Evolutionary conservation across 441 rosid species (phyloP), one percentile per base, ranked within the genome.

Genomic region (Brassica balearica): DNA sequence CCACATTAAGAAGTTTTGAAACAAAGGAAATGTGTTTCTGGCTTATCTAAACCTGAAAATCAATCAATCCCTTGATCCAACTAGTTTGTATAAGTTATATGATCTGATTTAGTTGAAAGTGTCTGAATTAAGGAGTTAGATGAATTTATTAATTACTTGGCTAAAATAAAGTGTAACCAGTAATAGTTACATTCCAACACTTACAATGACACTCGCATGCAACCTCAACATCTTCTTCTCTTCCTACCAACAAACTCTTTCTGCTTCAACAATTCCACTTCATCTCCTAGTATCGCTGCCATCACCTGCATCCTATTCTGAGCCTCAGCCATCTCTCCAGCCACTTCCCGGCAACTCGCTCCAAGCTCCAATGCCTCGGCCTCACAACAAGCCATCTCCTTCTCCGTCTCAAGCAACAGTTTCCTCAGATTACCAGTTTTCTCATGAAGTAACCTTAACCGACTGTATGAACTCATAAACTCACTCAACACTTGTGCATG

Each of bases 291-390:
- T 12, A 75, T 56, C 8, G 60, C 32, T 59, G 68, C 76, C 14
- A 73, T 72, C 62, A 72, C 70, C 55, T 80, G 74, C 86, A 81
- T 68, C 27, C 62, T 77, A 12, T 22, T 78, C 73, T 81, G 72
- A 9, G 77, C 59, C 58, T 80, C 82, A 9, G 67, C 71, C 86
- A 73, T 29, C 0, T 81, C 81, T 25, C 63, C 48, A n/a, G 58
- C 69, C 41, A 71, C 60, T 51, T 75, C 64, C 58, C 43, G 53
- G 51, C 75, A 72, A 15, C 22, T 62, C 25, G 48, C 65, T 77
- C 82, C 74, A 23, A 48, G 82, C 9, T 73, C 68, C 29, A 43
- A 79, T 32, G 83, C 74, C 84, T 85, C 81, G 3, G 83, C 77
- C 43, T 82, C 82, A 4, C 80, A 88, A 22, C 20, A 41, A 4